These are phyloP conservation scores for Colletotrichum lini DNA, from an alignment of 2,329 filamentous ascomycete species.

Conservation along the genomic window DNA sequence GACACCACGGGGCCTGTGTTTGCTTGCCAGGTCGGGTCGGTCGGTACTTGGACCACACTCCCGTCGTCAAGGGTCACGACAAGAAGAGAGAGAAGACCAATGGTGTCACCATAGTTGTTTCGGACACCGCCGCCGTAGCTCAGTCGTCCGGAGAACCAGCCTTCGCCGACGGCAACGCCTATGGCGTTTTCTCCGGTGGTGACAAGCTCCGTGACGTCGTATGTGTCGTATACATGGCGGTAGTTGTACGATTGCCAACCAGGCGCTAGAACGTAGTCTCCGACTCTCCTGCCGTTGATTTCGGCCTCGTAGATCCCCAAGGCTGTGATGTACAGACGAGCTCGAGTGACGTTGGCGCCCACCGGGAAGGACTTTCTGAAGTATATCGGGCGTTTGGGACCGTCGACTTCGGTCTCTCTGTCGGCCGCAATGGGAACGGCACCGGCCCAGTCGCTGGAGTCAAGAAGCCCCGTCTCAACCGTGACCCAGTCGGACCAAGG, in stretches of 20 bases:
- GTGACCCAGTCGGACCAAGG: conserved; percentile 50
- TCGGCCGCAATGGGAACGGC: conserved; percentile 50
- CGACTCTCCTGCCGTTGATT: conserved; percentile 62
- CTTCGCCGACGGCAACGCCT: conserved; percentile 61
- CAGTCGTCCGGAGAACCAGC: conserved; percentile 63
- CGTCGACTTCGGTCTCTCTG: conserved; percentile 47
- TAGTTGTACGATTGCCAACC: conserved; percentile 68
- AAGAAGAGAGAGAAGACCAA: conserved; percentile 58
- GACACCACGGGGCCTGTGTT: conserved; percentile 51
- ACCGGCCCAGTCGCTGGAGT: conserved; percentile 50
- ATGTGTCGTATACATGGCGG: conserved; percentile 67
- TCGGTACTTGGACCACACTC: conserved; percentile 47
- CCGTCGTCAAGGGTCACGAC: conserved; percentile 53
- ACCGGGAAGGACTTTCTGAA: conserved; percentile 44
- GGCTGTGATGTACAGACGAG: conserved; percentile 63
- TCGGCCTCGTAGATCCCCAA: conserved; percentile 62
- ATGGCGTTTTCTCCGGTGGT: conserved; percentile 53
- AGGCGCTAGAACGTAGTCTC: conserved; percentile 60
- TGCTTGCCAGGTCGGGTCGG: conserved; percentile 57
- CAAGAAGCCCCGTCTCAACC: conserved; percentile 55
- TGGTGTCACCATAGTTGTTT: conserved; percentile 56
- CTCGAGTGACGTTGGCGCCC: conserved; percentile 47
- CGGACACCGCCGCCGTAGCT: conserved; percentile 48
- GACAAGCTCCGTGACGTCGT: conserved; percentile 63
- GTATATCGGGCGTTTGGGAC: conserved; percentile 48